Conservation (phyloP, 2,329 filamentous ascomycete genomes). For the Pleurostoma richardsiae region DNA sequence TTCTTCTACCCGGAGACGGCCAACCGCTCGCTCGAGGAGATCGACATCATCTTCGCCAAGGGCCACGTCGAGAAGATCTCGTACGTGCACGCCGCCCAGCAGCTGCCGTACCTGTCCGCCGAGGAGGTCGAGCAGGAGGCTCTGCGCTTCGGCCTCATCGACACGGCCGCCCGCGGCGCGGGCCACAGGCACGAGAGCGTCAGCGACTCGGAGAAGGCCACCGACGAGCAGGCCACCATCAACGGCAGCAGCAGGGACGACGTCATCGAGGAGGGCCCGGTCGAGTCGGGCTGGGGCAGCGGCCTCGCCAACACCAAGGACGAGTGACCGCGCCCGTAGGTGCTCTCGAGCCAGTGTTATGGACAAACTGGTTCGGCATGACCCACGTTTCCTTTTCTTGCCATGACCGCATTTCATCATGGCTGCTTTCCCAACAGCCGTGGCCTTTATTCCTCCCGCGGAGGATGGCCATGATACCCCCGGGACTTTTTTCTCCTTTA, state of each 20-base stretch:
- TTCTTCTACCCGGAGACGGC: slow-evolving; percentile 51
- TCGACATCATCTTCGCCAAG: slow-evolving; percentile 59
- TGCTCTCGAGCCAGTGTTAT: too few relatives aligned
- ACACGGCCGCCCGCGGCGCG: slow-evolving; percentile 7
- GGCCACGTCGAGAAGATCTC: slow-evolving; percentile 53
- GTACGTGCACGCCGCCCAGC: slow-evolving; percentile 52
- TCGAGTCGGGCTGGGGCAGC: background rate
- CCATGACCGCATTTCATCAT: too few relatives aligned
- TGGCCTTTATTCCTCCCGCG: too few relatives aligned
- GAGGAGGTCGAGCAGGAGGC: slow-evolving; percentile 48
- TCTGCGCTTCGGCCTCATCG: slow-evolving; percentile 20
- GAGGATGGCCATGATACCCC: too few relatives aligned
- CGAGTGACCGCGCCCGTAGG: too few relatives aligned
- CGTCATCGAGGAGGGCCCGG: background rate
- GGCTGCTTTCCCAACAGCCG: too few relatives aligned
- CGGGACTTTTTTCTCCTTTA: too few relatives aligned
- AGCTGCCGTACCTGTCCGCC: slow-evolving; percentile 47
- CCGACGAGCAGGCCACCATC: background rate
- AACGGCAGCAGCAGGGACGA: background rate
- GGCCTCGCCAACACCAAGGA: background rate
- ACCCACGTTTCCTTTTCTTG: too few relatives aligned
- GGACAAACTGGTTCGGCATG: too few relatives aligned
- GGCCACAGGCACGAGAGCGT: background rate
- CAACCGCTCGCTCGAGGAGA: slow-evolving; percentile 57
- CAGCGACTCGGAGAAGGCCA: background rate